Conservation (phyloP, 257 asterid genomes). For the Solanum pennellii region DNA sequence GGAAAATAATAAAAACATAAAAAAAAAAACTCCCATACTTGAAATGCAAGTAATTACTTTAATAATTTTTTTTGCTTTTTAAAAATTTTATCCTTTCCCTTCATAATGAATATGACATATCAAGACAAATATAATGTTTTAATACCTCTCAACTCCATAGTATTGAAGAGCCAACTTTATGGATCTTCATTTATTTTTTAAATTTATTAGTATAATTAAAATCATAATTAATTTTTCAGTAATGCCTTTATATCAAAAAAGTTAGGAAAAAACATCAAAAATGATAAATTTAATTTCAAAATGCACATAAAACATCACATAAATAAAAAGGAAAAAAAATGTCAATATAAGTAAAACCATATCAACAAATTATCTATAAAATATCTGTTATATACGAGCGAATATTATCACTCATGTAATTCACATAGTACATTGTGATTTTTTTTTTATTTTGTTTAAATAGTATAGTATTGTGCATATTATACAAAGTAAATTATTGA, state of each 20-base stretch:
- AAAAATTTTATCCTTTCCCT: not conserved
- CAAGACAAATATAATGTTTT: not conserved
- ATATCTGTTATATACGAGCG: too few species aligned
- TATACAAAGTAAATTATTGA: not conserved
- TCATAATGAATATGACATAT: not conserved
- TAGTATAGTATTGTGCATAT: not conserved
- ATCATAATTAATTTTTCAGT: not conserved
- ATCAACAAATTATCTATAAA: too few species aligned
- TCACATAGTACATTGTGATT: too few species aligned
- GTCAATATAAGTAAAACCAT: not conserved
- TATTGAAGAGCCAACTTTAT: not conserved
- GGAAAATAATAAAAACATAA: not conserved
- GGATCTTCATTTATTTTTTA: not conserved
- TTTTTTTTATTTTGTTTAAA: not conserved
- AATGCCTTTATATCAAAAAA: too few species aligned
- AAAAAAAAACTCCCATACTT: not conserved
- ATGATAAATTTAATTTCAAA: not conserved
- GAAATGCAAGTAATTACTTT: constrained; percentile 3
- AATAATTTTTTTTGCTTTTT: not conserved
- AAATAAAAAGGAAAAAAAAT: not conserved
- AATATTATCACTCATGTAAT: too few species aligned
- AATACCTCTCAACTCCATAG: not conserved
- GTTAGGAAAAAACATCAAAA: too few species aligned
- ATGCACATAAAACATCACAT: not conserved
- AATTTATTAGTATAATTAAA: not conserved